Evolutionary conservation across 352 stramenopile genomes (phyloP), one percentile per base, ranked within the genome.

Genomic region (Pythium apleroticum): DNA sequence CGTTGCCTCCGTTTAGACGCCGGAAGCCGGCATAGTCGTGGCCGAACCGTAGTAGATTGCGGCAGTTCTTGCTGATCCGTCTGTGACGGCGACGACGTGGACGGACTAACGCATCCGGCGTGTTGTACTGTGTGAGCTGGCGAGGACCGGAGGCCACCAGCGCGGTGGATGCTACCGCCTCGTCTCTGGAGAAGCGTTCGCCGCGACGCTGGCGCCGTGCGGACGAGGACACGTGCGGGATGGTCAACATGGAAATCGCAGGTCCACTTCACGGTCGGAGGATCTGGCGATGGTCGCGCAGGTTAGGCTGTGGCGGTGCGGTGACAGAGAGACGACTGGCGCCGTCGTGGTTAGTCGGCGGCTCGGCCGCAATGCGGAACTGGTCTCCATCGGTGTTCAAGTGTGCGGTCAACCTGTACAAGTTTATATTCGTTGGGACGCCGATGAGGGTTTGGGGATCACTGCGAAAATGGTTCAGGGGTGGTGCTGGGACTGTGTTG

Each of bases 11-110:
- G 20, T 66, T 45, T 14, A 50, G n/a, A 20, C 77, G 76, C 19
- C 70, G 71, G 52, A 84, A 87, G 31, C 68, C 66, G 1, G 54
- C 30, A 49, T 76, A 72, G 52, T 67, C 57, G 24, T 66, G 28
- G 2, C 74, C 76, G 0, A 74, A 73, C 17, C 72, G 72, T 22
- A 55, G 59, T 35, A 89, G 45, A 27, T 72, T 78, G 28, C 52
- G 62, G 61, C 80, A 89, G 53, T 78, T 86, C 57, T 81, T 84
- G 15, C 70, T 76, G 22, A 57, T 22, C n/a, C 52, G 27, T 25
- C 65, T 57, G 6, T 45, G 63, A 19, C 63, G 63, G 30, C 55
- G 63, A 4, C 19, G 48, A 11, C 19, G 30, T 19, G 33, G 19
- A 14, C 2, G 11, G 24, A n/a, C 30, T 27, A 14, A 62, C 20